Evolutionary conservation across 2,329 filamentous ascomycete species (phyloP).

Genomic region (Salinomyces thailandicus): DNA sequence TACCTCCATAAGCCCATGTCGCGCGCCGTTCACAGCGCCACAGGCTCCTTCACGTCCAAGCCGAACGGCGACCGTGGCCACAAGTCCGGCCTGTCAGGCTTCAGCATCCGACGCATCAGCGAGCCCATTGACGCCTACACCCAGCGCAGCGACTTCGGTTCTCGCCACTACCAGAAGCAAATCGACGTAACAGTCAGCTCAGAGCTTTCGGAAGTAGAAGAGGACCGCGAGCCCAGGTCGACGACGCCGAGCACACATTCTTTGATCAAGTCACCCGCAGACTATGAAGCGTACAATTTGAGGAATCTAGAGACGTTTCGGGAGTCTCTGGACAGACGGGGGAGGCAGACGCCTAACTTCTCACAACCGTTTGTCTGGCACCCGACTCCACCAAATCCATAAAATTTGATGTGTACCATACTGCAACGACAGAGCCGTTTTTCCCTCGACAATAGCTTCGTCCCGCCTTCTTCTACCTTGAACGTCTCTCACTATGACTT

Average conservation of each 20-base stretch:
- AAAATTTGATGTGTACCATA: no score
- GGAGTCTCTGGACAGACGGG: slow-evolving; percentile 1
- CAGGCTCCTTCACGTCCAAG: slow-evolving; percentile 4
- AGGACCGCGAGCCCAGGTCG: not conserved
- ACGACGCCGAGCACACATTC: slow-evolving; percentile 1
- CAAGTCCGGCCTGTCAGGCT: not conserved
- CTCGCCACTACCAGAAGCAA: not conserved
- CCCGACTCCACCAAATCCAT: no score
- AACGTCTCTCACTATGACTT: no score
- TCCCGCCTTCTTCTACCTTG: no score
- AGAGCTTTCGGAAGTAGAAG: slow-evolving; percentile 1
- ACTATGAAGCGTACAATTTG: slow-evolving; percentile 14
- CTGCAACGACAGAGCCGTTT: no score
- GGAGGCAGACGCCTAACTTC: not conserved
- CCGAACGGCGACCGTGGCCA: not conserved
- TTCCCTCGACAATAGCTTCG: no score
- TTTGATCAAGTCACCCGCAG: slow-evolving; percentile 10
- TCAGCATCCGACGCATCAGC: not conserved
- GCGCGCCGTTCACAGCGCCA: slow-evolving; percentile 4
- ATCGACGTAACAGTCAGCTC: not conserved
- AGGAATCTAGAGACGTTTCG: slow-evolving; percentile 13
- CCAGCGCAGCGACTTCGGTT: not conserved
- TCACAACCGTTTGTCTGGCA: slow-evolving; percentile 1
- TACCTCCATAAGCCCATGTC: slow-evolving; percentile 23
- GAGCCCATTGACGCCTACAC: not conserved